Percentiles rank a stretch among this genome's conserved stretches.
Evolutionary conservation across 2,329 filamentous ascomycete species (phyloP).

Genomic region (Fusarium pininemorale): DNA sequence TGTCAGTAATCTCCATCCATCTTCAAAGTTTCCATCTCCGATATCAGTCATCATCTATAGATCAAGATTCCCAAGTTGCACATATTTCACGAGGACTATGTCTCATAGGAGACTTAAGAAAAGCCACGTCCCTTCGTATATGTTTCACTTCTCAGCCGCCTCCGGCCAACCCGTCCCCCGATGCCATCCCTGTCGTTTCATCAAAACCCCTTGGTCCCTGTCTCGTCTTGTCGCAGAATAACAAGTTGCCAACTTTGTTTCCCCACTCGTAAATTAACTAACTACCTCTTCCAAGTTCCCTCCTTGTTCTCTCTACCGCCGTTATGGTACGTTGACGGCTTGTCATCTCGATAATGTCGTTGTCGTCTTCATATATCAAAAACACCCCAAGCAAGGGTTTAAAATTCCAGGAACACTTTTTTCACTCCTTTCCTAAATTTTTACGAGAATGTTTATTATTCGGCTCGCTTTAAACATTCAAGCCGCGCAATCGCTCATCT

Average conservation of each 20-base stretch:
- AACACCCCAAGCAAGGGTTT: conserved; percentile 25
- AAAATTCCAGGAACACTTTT: background rate
- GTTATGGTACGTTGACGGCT: background rate
- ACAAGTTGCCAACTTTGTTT: conserved; percentile 12
- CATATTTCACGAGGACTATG: background rate
- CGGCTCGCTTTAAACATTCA: background rate
- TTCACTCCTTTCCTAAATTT: background rate
- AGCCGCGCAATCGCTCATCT: conserved; percentile 18
- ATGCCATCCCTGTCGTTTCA: conserved; percentile 32
- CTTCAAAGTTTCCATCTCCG: background rate
- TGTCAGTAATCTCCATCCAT: background rate
- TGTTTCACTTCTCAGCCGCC: conserved; percentile 24
- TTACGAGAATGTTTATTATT: background rate
- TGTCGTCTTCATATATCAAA: conserved; percentile 16
- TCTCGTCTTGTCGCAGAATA: conserved; percentile 30
- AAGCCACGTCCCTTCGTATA: conserved; percentile 1
- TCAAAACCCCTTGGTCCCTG: conserved; percentile 23
- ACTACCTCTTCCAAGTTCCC: background rate
- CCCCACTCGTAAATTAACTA: conserved; percentile 19
- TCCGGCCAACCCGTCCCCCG: conserved; percentile 11
- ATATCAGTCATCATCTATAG: background rate
- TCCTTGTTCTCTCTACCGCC: background rate
- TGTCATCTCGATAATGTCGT: conserved; percentile 1
- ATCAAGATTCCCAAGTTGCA: background rate
- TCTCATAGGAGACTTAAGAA: background rate